Percentiles rank a stretch among this genome's conserved stretches.
Conservation (phyloP, 768 basidiomycete species). For the Mycena chlorophos region DNA sequence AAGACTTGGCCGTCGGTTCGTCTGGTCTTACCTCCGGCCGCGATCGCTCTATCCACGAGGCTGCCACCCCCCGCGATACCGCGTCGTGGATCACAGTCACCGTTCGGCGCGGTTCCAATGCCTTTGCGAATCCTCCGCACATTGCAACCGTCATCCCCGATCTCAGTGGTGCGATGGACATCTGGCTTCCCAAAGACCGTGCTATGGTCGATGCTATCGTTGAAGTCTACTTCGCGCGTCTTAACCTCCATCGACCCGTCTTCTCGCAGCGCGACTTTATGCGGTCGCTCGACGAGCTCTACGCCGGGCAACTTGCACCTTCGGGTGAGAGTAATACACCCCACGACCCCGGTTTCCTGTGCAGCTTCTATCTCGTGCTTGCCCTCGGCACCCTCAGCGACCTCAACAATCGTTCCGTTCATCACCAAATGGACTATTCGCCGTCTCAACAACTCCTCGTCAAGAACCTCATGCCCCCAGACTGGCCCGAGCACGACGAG, state of each 20-base stretch:
- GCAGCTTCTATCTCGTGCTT: slow-evolving; percentile 73
- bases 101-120: slow-evolving; percentile 48
- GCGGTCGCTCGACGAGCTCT: slow-evolving; percentile 61
- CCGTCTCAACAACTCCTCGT: slow-evolving; percentile 39
- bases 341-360: slow-evolving; percentile 77
- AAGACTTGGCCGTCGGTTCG: slow-evolving; percentile 78
- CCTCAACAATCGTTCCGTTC: slow-evolving; percentile 68
- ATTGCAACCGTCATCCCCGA: slow-evolving; percentile 37
- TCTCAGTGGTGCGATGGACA: slow-evolving; percentile 39
- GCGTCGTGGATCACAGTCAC: slow-evolving; percentile 60
- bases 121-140: slow-evolving; percentile 23
- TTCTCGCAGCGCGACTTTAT: slow-evolving; percentile 71
- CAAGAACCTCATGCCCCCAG: slow-evolving; percentile 62
- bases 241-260: slow-evolving; percentile 80
- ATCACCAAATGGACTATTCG: slow-evolving; percentile 47
- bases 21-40: slow-evolving; percentile 69
- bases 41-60: slow-evolving; percentile 56
- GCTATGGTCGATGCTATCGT: slow-evolving; percentile 61
- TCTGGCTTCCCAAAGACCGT: slow-evolving; percentile 80
- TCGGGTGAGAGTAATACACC: slow-evolving; percentile 29
- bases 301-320: slow-evolving; percentile 47
- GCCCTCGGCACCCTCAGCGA: slow-evolving; percentile 83
- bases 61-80: slow-evolving; percentile 58
- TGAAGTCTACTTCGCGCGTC: slow-evolving; percentile 71
- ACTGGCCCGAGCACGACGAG: slow-evolving; percentile 82